Evolutionary conservation across 768 basidiomycete species (phyloP).

Genomic region (Tricholoma matsutake): DNA sequence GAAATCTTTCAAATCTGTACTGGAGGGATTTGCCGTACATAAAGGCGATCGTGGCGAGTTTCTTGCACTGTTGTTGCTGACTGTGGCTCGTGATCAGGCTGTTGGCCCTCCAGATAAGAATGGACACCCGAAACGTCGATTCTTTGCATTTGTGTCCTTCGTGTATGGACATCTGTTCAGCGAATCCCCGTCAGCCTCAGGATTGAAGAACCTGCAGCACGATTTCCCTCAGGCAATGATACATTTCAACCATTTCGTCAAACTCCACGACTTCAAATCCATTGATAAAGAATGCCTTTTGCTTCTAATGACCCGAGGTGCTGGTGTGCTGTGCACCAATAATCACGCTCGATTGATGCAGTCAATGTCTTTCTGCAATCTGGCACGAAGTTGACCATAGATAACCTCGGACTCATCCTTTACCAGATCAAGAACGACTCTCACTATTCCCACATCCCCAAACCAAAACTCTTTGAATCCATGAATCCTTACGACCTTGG

Average conservation of each 20-base stretch:
- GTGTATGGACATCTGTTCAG: background rate
- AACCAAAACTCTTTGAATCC: background rate
- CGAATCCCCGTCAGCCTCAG: background rate
- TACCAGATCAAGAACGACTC: background rate
- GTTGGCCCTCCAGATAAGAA: background rate
- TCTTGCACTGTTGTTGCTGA: slow-evolving; percentile 16
- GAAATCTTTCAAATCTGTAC: slow-evolving; percentile 4
- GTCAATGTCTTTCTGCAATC: slow-evolving; percentile 21
- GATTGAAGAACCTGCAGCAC: background rate
- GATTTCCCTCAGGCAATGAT: slow-evolving; percentile 5
- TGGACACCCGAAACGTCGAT: background rate
- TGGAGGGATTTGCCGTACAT: slow-evolving; percentile 15
- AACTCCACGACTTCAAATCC: background rate
- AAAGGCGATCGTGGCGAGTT: slow-evolving; percentile 25
- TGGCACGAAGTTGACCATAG: slow-evolving; percentile 11
- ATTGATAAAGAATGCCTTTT: slow-evolving; percentile 1
- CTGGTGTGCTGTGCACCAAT: slow-evolving; percentile 1
- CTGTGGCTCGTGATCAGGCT: slow-evolving; percentile 18
- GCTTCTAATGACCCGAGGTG: slow-evolving; percentile 1
- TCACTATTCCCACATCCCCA: background rate
- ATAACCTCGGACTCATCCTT: background rate
- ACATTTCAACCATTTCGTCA: slow-evolving; percentile 21
- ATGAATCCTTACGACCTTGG: background rate
- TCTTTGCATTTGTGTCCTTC: background rate
- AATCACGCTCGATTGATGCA: slow-evolving; percentile 12